A percentile compares a stretch with the other conserved stretches of the same genome.
Conservation (phyloP, 2,329 filamentous ascomycete species). For the Hymenoscyphus fructigenus region DNA sequence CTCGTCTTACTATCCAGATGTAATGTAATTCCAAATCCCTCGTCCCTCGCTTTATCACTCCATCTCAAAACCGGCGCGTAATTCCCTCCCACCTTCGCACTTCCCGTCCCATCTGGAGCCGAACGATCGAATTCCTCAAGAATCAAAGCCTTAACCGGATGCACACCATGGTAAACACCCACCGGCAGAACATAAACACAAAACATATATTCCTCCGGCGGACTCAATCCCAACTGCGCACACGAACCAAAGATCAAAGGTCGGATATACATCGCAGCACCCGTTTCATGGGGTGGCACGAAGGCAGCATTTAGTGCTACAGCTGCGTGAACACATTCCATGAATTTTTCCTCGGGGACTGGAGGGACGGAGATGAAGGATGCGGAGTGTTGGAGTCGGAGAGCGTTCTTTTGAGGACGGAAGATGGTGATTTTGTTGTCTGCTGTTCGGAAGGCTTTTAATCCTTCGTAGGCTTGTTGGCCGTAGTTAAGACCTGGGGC, state of each 20-base stretch:
- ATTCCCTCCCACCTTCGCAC: slow-evolving; percentile 93
- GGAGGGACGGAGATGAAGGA: slow-evolving; percentile 79
- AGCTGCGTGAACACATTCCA: slow-evolving; percentile 73
- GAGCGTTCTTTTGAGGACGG: slow-evolving; percentile 81
- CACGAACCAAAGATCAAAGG: slow-evolving; percentile 85
- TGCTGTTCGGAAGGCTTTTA: slow-evolving; percentile 89
- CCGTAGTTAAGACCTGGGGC: slow-evolving; percentile 94
- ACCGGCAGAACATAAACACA: slow-evolving; percentile 87
- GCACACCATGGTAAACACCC: slow-evolving; percentile 88
- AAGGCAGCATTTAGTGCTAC: slow-evolving; percentile 87
- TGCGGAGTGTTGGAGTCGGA: slow-evolving; percentile 80
- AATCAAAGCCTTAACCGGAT: slow-evolving; percentile 84
- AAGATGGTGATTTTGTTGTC: slow-evolving; percentile 77
- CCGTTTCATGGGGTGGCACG: slow-evolving; percentile 85
- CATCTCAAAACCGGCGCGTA: slow-evolving; percentile 89
- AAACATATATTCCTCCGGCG: slow-evolving; percentile 91
- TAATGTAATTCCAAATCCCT: slow-evolving; percentile 91
- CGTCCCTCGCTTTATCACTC: slow-evolving; percentile 74
- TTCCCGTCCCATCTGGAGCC: slow-evolving; percentile 86
- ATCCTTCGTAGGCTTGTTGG: slow-evolving; percentile 96
- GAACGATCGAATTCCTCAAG: slow-evolving; percentile 92
- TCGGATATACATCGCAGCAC: slow-evolving; percentile 89
- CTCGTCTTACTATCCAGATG: slow-evolving; percentile 85
- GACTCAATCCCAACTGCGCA: slow-evolving; percentile 81
- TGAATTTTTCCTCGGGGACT: slow-evolving; percentile 74